Evolutionary conservation across 257 asterid species (phyloP), one percentile per base, ranked within the genome.

Genomic region (Voacanga thouarsii): DNA sequence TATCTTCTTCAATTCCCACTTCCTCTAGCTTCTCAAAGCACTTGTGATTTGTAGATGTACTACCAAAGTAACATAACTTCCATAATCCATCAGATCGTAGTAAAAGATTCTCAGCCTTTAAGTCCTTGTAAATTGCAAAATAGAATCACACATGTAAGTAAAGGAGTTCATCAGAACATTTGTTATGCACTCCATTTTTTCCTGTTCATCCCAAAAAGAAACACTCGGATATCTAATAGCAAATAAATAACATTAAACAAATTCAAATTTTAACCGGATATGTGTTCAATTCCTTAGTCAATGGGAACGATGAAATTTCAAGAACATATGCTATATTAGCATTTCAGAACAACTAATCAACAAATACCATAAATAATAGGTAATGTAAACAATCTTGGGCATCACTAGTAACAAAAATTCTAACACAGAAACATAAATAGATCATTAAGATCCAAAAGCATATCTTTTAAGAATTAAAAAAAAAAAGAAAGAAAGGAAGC

Each of bases 1-100:
- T 96, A 74, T 96, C 99, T 88, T 96, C 99, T 89, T 96, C 99
- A 60, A 96, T 88, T 75, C 99, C 99, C 99, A 93, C 93, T 83
- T 96, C 99, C 85, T 90, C 99, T 68, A 98, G 96, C 82, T 88
- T 96, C 87, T 93, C 99, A 86, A 96, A 93, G 83, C 96, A 87
- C 84, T 90, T 95, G 88, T 95, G 99, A 89, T 95, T 93, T 77
- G 97, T 95, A 59, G 97, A 87, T 26, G 90, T 90, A 83, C 99
- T 95, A 79, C 99, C 99, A 79, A 91, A 95, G 82, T 95, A 98
- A 76, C 99, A 95, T 83, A 95, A 80, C 91, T 95, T 95, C 99
- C 99, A 95, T 68, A 82, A 79, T 55, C 98, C 98, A 85, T 95
- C 98, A 82, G 97, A 83, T 49, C 98, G 98, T 90, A 95, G 86